Base-by-base conservation (phyloP, 306 rosid species). In the Vigna hirtella region DNA sequence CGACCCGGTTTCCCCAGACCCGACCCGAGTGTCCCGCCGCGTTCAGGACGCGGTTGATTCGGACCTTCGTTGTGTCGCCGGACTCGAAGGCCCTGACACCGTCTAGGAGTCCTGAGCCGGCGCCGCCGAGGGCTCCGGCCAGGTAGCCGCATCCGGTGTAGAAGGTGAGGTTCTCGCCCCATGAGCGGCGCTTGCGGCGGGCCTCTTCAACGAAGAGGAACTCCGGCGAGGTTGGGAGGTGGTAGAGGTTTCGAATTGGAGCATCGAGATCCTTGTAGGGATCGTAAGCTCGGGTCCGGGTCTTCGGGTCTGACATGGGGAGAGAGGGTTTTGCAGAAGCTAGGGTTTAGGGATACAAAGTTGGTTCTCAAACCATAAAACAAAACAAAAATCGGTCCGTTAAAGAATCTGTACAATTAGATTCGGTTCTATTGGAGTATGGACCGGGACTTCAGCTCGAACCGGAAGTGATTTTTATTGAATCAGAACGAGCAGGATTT, bases 151-250 rank as follows among this genome's bases (percentile, higher is more conserved):
- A 87, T 20, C 99, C 99, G 4, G 99, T 93, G 70, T 89, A 86
- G 90, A 96, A 96, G 67, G 99, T 93, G 78, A 93, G 88, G 38
- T 85, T 93, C 83, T 96, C 99, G 2, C 99, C 94, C 98, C 98
- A 87, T 15, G 97, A 89, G 52, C 98, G 96, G 45, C 89, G 98
- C 79, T 87, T 90, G 38, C 97, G 96, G 32, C 79, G 83, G 43
- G 98, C 99, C 66, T 96, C 99, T 53, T 93, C 99, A 16, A 56
- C 89, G 89, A 96, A 96, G 59, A 96, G 98, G 79, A 83, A 83
- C 79, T 96, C 98, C 0, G 98, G 99, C 22, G 96, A 82, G 70
- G 92, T 90, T 1, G 98, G 93, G 56, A 90, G 98, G 79, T 90
- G 79, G 81, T 91, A 89, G 74, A 91, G 91, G 55, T 85, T 88